Percentiles rank a stretch among this genome's conserved stretches.
Conservation (phyloP, 2,329 filamentous ascomycete genomes). For the Cytospora leucostoma region DNA sequence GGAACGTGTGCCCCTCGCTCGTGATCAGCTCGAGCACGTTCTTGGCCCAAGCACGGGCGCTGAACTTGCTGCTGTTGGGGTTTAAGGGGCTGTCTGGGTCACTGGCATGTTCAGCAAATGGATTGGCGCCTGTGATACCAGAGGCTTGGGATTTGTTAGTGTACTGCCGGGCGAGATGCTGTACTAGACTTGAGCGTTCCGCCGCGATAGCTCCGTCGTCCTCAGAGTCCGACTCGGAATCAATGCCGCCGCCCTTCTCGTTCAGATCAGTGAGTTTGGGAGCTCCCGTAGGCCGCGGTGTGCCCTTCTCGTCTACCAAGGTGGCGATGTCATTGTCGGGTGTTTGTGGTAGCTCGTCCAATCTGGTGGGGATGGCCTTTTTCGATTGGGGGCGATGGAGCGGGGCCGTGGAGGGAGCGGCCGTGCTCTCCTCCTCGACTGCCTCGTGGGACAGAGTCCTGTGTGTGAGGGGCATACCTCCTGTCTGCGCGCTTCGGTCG, state of each 20-base stretch:
- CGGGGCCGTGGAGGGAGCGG: conserved; percentile 5
- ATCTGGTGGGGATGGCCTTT: conserved; percentile 22
- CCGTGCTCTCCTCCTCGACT: conserved; percentile 25
- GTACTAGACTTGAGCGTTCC: conserved; percentile 54
- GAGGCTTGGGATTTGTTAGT: conserved; percentile 48
- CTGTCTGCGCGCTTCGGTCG: conserved; percentile 49
- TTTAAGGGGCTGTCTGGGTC: conserved; percentile 50
- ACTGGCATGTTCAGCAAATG: conserved; percentile 45
- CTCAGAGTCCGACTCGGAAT: conserved; percentile 39
- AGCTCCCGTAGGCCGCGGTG: conserved; percentile 27
- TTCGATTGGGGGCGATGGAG: conserved; percentile 23
- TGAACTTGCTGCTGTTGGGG: conserved; percentile 52
- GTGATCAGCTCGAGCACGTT: conserved; percentile 55
- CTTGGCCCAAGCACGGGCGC: conserved; percentile 60
- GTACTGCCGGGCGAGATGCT: conserved; percentile 57
- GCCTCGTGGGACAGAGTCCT: conserved; percentile 26
- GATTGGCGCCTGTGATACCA: conserved; percentile 44
- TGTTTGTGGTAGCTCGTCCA: conserved; percentile 15
- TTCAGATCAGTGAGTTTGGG: conserved; percentile 40
- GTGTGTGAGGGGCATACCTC: conserved; percentile 41
- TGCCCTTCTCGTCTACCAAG: conserved; percentile 29
- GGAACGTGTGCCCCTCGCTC: conserved; percentile 55
- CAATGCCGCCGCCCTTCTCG: conserved; percentile 27
- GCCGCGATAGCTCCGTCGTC: conserved; percentile 47
- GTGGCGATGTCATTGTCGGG: conserved; percentile 19